A percentile compares a stretch with the other conserved stretches of the same genome.
Conservation (phyloP, 176 grass and related monocot genomes). For the Oryza punctata region DNA sequence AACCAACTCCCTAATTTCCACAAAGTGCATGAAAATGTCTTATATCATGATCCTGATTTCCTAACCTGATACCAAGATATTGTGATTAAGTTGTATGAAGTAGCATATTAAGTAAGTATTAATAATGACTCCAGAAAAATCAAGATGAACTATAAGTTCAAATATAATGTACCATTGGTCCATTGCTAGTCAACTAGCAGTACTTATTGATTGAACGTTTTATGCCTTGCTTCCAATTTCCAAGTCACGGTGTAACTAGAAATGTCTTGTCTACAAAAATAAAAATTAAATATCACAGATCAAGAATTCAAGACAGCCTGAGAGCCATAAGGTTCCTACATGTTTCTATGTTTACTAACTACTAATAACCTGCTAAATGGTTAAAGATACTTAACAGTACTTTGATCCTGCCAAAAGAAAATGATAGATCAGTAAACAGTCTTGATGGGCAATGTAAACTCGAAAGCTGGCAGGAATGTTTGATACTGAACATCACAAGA, state of each 20-base stretch:
- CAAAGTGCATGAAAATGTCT: background rate
- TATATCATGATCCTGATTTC: background rate
- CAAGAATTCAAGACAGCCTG: background rate
- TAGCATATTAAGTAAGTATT: background rate
- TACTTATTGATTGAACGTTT: background rate
- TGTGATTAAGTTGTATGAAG: background rate
- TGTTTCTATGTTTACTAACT: background rate
- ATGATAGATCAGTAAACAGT: background rate
- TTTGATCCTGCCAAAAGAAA: background rate
- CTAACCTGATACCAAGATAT: background rate
- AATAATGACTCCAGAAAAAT: background rate
- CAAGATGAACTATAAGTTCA: background rate
- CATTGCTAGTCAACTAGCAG: background rate
- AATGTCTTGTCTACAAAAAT: background rate
- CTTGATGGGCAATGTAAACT: background rate
- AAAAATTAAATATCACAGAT: background rate
- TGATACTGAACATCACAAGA: background rate
- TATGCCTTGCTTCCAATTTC: background rate
- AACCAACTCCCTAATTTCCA: background rate
- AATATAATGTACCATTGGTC: background rate
- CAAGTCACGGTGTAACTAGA: background rate
- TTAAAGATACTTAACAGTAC: background rate
- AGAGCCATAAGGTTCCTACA: background rate
- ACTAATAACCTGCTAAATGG: background rate
- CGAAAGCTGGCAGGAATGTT: background rate